Conservation (phyloP, 1,284 basidiomycete species). For the Xerocomus alliaceus region DNA sequence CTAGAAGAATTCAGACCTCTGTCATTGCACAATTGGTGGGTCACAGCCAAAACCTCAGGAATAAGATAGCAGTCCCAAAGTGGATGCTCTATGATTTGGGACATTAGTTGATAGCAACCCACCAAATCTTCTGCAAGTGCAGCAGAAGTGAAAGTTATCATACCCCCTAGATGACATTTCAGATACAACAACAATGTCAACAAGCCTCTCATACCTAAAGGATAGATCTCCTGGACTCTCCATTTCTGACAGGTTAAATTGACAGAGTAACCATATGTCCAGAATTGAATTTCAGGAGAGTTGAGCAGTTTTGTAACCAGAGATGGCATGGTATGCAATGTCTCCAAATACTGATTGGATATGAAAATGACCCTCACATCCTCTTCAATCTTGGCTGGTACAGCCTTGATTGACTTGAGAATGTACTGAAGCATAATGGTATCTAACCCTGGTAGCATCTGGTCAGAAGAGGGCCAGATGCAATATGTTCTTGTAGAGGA, state of each 20-base stretch:
- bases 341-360: slow-evolving; percentile 62
- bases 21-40: slow-evolving; percentile 37
- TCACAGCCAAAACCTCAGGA: slow-evolving; percentile 63
- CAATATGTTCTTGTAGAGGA: slow-evolving; percentile 40
- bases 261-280: slow-evolving; percentile 68
- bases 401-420: slow-evolving; percentile 51
- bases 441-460: slow-evolving; percentile 46
- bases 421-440: slow-evolving; percentile 53
- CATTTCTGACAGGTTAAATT: slow-evolving; percentile 56
- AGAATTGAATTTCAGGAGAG: slow-evolving; percentile 58
- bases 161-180: slow-evolving; percentile 56
- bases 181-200: slow-evolving; percentile 16
- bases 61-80: slow-evolving; percentile 69
- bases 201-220: slow-evolving; percentile 54
- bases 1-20: slow-evolving; percentile 35
- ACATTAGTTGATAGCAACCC: slow-evolving; percentile 53
- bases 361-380: slow-evolving; percentile 63
- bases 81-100: slow-evolving; percentile 60
- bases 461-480: slow-evolving; percentile 45
- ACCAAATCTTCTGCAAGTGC: slow-evolving; percentile 60
- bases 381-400: slow-evolving; percentile 46
- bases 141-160: slow-evolving; percentile 68
- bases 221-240: slow-evolving; percentile 68
- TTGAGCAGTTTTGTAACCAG: slow-evolving; percentile 54
- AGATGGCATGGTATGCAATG: slow-evolving; percentile 53